Base-by-base conservation (phyloP, 164 flowering plant genomes). In the Vitis labrusca region DNA sequence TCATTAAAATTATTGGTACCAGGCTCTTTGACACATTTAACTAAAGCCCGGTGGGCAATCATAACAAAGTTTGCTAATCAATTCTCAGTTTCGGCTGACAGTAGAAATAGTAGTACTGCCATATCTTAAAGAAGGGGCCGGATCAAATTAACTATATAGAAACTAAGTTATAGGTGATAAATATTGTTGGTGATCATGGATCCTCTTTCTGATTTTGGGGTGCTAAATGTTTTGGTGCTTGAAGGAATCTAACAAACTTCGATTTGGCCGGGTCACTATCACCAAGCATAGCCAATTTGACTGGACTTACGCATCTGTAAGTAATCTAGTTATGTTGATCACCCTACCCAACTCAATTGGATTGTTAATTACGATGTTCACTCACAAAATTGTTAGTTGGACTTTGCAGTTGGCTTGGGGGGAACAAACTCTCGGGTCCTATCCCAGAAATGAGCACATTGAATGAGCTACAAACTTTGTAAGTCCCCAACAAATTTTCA, bases 291-390 rank as follows among this genome's bases (percentile, higher is more conserved):
- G 82, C 73, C 27, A 82, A 84, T 55, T 78, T 95, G 72, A 91
- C 89, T 65, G 88, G 80, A 49, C 81, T 90, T 53, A 72, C 58
- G 10, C 72, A 83, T 77, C 73, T 95, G 99, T 93, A 85, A 86
- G 97, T 73, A 60, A 37, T 19, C 56, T 11, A 32, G 13, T 44
- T 50, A 5, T 17, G 30, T 10, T 1, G 4, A 32, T 64, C 14
- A 50, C 30, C 10, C 50, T 49, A 13, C 4, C 5, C 15, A 15
- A 5, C 60, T 53, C 11, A 23, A 50, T 15, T 7, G 37, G 37
- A 37, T 30, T 53, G n/a, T n/a, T 72, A 19, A 29, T 23, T 23
- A 23, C 27, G 11, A 57, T 61, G 17, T 44, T n/a, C 37, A 4
- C 48, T 12, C 7, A 47, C 48, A 9, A 50, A 17, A n/a, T 7